Conservation (phyloP, 345 rosid species). For the Eucalyptus guilfoylei region DNA sequence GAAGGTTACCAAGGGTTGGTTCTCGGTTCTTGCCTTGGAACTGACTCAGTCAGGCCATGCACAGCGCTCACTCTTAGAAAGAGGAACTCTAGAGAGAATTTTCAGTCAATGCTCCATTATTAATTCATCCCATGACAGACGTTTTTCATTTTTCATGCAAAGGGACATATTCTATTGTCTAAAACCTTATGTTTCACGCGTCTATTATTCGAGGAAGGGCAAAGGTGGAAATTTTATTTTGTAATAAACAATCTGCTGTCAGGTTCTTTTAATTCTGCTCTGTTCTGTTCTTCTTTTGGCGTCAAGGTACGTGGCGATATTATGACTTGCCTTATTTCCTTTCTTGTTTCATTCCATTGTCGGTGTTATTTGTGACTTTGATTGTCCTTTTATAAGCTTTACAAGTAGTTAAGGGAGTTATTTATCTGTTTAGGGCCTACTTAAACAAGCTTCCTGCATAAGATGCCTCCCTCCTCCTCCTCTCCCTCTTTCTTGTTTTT, state of each 20-base stretch:
- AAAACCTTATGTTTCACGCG: background rate
- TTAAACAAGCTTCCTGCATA: background rate
- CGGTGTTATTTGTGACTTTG: background rate
- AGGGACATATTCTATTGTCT: background rate
- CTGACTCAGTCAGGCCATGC: background rate
- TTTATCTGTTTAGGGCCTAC: background rate
- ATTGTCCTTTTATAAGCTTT: background rate
- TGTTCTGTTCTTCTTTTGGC: background rate
- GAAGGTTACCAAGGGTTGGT: background rate
- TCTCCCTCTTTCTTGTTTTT: background rate
- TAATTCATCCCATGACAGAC: background rate
- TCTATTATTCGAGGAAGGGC: background rate
- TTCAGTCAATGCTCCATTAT: background rate
- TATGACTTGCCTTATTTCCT: background rate
- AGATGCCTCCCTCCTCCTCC: background rate
- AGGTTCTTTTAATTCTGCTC: background rate
- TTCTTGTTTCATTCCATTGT: background rate
- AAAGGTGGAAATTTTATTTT: background rate
- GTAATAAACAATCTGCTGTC: background rate
- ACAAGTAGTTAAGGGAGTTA: background rate
- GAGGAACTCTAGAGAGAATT: background rate
- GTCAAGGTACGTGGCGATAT: background rate
- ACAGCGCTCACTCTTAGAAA: background rate
- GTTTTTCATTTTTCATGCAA: background rate
- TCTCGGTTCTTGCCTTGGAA: background rate